Base-by-base conservation (phyloP, 306 rosid species). In the Lathyrus aphaca region DNA sequence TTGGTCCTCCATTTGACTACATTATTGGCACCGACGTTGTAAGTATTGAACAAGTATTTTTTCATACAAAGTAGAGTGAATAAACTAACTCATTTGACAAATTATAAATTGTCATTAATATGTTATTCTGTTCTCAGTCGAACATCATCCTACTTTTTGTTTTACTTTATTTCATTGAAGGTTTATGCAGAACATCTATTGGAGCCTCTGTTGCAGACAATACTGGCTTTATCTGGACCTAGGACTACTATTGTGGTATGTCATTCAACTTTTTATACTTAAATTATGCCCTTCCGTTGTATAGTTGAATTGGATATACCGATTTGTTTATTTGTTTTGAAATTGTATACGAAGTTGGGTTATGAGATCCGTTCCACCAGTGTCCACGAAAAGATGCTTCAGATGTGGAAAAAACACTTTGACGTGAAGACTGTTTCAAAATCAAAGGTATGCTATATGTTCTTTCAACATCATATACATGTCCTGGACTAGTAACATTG, bases 1-100 rank as follows among this genome's bases (percentile, higher is more conserved):
- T 88, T 69, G 89, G 64, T 61, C 96, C 96, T 72, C 97, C 97
- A 14, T 94, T 90, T 86, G 96, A 90, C 79, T 85, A 84, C 80
- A 82, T 94, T 68, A 84, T 94, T 57, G 97, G 98, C 81, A 94
- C 98, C 57, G 97, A 94, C 21, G 87, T 94, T 77, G 98, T 90
- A 85, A 85, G 96, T 67, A 35, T 62, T 42, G 61, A 49, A 14
- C 78, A 45, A 15, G 12, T 61, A 45, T 75, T 53, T 74, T 69
- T 71, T 63, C 75, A 5, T 50, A 17, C 30, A 64, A 17, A 57
- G 42, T 43, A 48, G 60, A 61, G 11, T 16, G 60, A 68, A 81
- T 17, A 10, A 19, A 40, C 54, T 38, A 13, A 66, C 11, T 11
- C 64, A 8, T 29, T 27, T 5, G 6, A 59, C 6, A 63, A 61